phyloP scores from a whole-genome alignment of 129 eudicot genomes.

The Helianthus annuus region HanXRQr2.0-SUNRISE NC_035437.2:171832298-171832797 shows the following conservation, averaged over 20 bases:
- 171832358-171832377: constrained; percentile 49
- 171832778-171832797: constrained; percentile 89
- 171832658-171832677: constrained; percentile 65
- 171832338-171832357: no score
- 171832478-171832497: constrained; percentile 87
- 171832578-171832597: constrained; percentile 92
- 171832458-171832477: constrained; percentile 79
- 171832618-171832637: constrained; percentile 58
- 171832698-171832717: constrained; percentile 68
- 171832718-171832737: constrained; percentile 68
- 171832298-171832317: no score
- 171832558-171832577: constrained; percentile 89
- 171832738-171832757: constrained; percentile 83
- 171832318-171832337: no score
- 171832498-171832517: constrained; percentile 84
- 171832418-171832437: constrained; percentile 48
- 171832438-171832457: constrained; percentile 61
- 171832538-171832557: constrained; percentile 88
- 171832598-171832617: constrained; percentile 90
- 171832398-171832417: constrained; percentile 78
- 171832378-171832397: constrained; percentile 85
- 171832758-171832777: constrained; percentile 53
- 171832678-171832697: constrained; percentile 79
- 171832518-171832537: constrained; percentile 90
- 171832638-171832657: constrained; percentile 44